Evolutionary conservation across 225 moss, liverwort and hornwort species (phyloP), one percentile per base, ranked within the genome.

Genomic region (Marchantia polymorpha): DNA sequence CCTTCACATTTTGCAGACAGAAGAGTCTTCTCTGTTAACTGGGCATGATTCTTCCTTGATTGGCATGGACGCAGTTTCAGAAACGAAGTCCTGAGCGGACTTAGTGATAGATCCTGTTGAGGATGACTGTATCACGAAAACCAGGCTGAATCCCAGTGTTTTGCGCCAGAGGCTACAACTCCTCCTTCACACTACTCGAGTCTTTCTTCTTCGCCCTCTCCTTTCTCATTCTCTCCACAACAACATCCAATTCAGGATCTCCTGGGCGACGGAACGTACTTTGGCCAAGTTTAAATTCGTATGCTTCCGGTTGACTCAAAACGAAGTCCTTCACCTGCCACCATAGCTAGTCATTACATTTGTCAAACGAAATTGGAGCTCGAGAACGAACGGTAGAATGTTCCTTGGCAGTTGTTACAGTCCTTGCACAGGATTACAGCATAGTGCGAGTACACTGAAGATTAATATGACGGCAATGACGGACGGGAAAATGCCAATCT

Each of bases 311-410:
- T 81, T 95, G 97, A 81, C 89, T 88, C 65, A 99, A 89, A 60
- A 95, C 91, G 59, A 99, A 99, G 72, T 99, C 95, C 78, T 91
- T 99, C 49, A 99, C 97, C 96, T 96, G 88, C 19, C 58, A 75
- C 31, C 14, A 23, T 20, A 12, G 31, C 12, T 1, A 70, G 22
- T 69, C 71, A 71, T 71, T 47, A 12, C 20, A 5, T 39, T 39
- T n/a, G 11, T 65, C 9, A 65, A 9, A 11, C n/a, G 65, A 26
- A 50, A 50, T 23, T 49, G 49, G 49, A 20, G 71, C 50, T 71
- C 71, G 15, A 47, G 23, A 31, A 29, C n/a, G 27, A 66, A 11
- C n/a, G 61, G 22, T 22, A 61, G n/a, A 61, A 39, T 2, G 39
- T 39, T 5, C 39, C 39, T 39, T 39, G 39, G n/a, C 20, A 20